Evolutionary conservation across 2,329 filamentous ascomycete genomes (phyloP).

Genomic region (Paecilomyces niveus): DNA sequence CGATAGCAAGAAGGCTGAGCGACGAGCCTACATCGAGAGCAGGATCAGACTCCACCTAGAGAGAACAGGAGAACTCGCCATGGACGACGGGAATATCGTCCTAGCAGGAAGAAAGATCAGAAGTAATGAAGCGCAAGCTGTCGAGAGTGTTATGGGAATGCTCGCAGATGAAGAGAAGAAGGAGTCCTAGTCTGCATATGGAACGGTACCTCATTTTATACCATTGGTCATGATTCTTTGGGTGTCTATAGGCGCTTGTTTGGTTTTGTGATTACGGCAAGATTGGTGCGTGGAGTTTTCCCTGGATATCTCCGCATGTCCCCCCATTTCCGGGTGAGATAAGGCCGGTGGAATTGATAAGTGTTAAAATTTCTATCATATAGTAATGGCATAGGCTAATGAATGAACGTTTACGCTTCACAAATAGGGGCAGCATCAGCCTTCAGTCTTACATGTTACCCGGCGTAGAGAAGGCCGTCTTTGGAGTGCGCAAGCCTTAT

Average conservation of each 20-base stretch:
- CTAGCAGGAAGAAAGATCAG: conserved; percentile 33
- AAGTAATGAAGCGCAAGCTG: conserved; percentile 31
- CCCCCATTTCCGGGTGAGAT: neutral
- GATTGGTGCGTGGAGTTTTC: neutral
- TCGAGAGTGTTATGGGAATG: conserved; percentile 33
- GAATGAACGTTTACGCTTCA: neutral
- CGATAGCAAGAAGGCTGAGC: conserved; percentile 58
- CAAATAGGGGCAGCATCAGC: neutral
- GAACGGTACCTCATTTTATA: neutral
- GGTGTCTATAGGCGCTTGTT: neutral
- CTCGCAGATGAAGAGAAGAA: conserved; percentile 21
- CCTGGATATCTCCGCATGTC: neutral
- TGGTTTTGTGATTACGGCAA: neutral
- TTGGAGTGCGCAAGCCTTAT: no score
- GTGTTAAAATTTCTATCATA: neutral
- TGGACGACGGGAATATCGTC: conserved; percentile 26
- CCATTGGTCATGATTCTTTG: neutral
- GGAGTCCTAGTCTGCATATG: neutral
- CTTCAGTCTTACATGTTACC: neutral
- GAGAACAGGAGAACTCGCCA: conserved; percentile 33
- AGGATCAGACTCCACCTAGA: conserved; percentile 73
- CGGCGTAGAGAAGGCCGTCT: no score
- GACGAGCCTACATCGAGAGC: conserved; percentile 75
- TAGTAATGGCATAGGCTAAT: neutral
- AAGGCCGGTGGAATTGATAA: neutral